phyloP scores from a whole-genome alignment of 208 protist species.

The Trypanosoma cruzi region DNA sequence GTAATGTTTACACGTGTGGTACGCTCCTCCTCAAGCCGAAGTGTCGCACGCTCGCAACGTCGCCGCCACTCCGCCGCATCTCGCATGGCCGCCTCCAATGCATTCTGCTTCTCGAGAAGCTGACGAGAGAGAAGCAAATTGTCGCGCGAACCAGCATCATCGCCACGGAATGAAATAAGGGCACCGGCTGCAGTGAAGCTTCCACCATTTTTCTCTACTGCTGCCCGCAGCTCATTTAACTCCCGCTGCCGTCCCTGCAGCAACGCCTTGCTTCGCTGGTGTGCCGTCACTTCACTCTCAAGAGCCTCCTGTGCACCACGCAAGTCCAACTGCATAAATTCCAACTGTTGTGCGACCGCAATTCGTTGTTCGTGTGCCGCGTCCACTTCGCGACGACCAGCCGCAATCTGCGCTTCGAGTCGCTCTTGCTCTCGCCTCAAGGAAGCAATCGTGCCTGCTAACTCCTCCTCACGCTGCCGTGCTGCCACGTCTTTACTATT shows the following conservation, averaged over 20 bases:
- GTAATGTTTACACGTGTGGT: constrained; percentile 36
- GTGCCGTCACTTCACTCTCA: constrained; percentile 51
- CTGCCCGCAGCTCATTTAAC: constrained; percentile 17
- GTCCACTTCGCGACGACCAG: constrained; percentile 2
- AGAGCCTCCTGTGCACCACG: constrained; percentile 43
- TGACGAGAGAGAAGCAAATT: constrained; percentile 31
- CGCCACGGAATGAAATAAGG: constrained; percentile 19
- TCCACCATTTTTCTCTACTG: constrained; percentile 21
- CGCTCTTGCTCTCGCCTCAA: constrained; percentile 4
- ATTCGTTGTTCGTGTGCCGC: constrained; percentile 2
- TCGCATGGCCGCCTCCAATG: constrained; percentile 43
- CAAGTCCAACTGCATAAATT: constrained; percentile 30
- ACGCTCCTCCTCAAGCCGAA: constrained; percentile 46
- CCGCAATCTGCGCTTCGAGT: constrained; percentile 14
- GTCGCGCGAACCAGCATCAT: constrained; percentile 30
- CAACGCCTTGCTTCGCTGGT: constrained; percentile 37
- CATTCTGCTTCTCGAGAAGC: constrained; percentile 46
- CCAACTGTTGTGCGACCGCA: constrained; percentile 9
- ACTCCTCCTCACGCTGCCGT: constrained; percentile 24
- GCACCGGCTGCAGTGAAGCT: constrained; percentile 21
- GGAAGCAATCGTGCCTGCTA: constrained; percentile 11
- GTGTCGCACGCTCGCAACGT: constrained; percentile 46
- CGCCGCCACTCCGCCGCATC: constrained; percentile 51
- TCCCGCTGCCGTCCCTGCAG: constrained; percentile 32
- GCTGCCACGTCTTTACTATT: background rate